Evolutionary conservation across 2,329 filamentous ascomycete species (phyloP).

Genomic region (Aspergillus texensis): DNA sequence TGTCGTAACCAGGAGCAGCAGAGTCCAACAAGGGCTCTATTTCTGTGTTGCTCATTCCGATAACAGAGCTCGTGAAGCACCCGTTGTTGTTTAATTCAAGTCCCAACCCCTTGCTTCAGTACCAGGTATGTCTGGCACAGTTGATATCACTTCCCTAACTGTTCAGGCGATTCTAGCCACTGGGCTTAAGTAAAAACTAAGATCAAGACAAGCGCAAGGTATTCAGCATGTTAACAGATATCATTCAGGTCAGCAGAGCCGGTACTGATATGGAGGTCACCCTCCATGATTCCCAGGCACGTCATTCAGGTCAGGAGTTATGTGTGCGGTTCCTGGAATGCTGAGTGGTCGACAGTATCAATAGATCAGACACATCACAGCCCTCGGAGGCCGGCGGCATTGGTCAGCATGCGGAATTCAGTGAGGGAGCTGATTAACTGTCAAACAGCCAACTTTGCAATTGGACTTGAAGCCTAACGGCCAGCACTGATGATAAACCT

Average conservation of each 20-base stretch:
- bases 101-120: background rate
- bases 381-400: background rate
- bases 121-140: background rate
- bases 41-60: slow-evolving; percentile 24
- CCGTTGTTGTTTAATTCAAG: background rate
- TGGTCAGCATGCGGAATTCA: background rate
- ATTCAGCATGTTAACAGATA: background rate
- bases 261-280: background rate
- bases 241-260: background rate
- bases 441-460: too few relatives aligned
- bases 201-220: background rate
- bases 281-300: slow-evolving; percentile 22
- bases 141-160: background rate
- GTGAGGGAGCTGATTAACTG: background rate
- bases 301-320: slow-evolving; percentile 31
- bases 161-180: background rate
- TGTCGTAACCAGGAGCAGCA: slow-evolving; percentile 1
- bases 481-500: background rate
- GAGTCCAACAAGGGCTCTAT: slow-evolving; percentile 23
- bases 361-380: background rate
- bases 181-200: background rate
- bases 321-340: slow-evolving; percentile 10
- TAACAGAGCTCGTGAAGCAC: background rate
- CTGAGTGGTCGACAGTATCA: background rate
- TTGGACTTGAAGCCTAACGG: background rate